These are phyloP conservation scores for Amanita polypyramis DNA, from an alignment of 768 basidiomycete genomes.

Conservation along the genomic window DNA sequence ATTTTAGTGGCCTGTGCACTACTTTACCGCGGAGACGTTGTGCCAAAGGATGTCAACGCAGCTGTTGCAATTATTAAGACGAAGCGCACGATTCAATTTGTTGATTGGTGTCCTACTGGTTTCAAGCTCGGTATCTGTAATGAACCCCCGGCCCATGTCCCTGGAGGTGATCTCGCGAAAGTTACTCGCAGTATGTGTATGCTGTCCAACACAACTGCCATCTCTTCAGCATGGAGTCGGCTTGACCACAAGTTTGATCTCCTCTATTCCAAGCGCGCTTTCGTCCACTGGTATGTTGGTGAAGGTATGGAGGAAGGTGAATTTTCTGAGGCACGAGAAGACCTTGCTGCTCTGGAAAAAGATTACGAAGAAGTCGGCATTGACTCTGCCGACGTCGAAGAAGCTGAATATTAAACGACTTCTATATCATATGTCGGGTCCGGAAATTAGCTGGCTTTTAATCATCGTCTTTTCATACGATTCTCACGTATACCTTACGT, in stretches of 20 bases:
- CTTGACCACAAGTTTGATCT: constrained; percentile 98
- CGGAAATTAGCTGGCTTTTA: constrained; percentile 14
- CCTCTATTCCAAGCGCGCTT: constrained; percentile 93
- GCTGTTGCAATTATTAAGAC: constrained; percentile 94
- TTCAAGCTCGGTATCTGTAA: constrained; percentile 99
- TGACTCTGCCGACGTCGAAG: constrained; percentile 66
- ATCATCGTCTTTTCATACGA: constrained; percentile 13
- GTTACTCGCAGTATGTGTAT: constrained; percentile 92
- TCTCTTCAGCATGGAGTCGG: constrained; percentile 90
- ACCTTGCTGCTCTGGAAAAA: constrained; percentile 94
- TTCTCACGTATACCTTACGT: constrained; percentile 15
- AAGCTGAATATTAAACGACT: constrained; percentile 20
- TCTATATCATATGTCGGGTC: background rate
- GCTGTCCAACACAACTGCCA: constrained; percentile 91
- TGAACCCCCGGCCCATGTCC: constrained; percentile 86
- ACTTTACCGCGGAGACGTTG: constrained; percentile 93
- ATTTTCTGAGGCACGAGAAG: constrained; percentile 97
- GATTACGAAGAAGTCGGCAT: constrained; percentile 87
- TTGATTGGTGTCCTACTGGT: constrained; percentile 97
- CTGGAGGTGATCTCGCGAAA: constrained; percentile 93
- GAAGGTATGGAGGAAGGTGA: constrained; percentile 99
- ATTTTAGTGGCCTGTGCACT: constrained; percentile 78
- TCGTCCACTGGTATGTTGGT: constrained; percentile 92
- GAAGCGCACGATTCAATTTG: constrained; percentile 95
- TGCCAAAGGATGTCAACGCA: constrained; percentile 90